Evolutionary conservation across 208 protist genomes (phyloP), one percentile per base, ranked within the genome.

Genomic region (Trypanosoma platydactyli): DNA sequence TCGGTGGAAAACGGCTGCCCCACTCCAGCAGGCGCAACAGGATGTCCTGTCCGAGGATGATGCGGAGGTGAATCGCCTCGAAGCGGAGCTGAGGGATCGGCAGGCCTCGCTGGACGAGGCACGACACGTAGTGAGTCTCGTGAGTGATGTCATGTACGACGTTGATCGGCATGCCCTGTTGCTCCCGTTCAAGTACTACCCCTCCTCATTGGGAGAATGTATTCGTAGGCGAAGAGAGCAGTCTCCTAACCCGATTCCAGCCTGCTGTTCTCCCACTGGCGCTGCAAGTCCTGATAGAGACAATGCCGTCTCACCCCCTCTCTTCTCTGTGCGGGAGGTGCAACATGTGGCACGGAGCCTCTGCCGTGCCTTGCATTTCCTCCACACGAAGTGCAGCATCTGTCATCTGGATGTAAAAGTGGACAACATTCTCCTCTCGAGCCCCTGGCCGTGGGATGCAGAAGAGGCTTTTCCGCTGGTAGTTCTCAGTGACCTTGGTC

Each of bases 401-500:
- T 68, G 69, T 24, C 76, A 81, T 52, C 48, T 81, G 20, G 76
- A 81, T 42, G 52, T 81, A 25, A 81, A 81, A 55, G 65, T 66
- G 0, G 76, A 64, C 7, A 81, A 81, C 51, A 66, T 81, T 48
- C 59, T 81, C 27, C 60, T 80, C 25, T 77, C 68, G 11, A 20
- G 22, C 16, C 15, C 44, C 1, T 69, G 57, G 55, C 24, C 54
- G 16, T 38, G 33, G 7, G n/a, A 30, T 5, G 58, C 5, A 0
- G 42, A 22, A 6, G 24, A 44, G 27, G 3, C 33, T 1, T 27
- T 63, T 16, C 61, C 61, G 11, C 69, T 49, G 27, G 44, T 80
- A 35, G 57, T 70, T 1, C 27, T 80, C 5, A 58, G 53, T 12
- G 76, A 81, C 50, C 62, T 81, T 35, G 76, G 76, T 15, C 69